phyloP scores from a whole-genome alignment of 768 basidiomycete genomes.

The Russula griseocarnosa region DNA sequence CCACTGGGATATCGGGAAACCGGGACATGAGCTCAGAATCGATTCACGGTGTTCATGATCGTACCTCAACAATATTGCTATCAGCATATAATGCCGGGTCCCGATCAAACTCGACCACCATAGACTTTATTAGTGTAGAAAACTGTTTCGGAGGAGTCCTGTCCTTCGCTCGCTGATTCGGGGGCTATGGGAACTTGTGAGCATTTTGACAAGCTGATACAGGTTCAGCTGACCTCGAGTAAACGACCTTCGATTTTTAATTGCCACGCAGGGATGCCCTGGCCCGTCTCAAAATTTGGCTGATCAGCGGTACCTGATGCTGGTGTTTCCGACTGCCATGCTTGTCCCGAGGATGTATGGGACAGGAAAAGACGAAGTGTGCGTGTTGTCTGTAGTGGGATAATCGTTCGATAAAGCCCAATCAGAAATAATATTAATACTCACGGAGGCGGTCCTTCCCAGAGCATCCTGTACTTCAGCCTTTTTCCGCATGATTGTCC shows the following conservation, averaged over 20 bases:
- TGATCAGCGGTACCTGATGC: slow-evolving; percentile 39
- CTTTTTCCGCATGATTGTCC: slow-evolving; percentile 89
- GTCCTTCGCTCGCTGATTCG: slow-evolving; percentile 62
- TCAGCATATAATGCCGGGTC: slow-evolving; percentile 79
- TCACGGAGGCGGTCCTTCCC: slow-evolving; percentile 64
- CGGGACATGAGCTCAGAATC: background rate
- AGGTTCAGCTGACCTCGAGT: slow-evolving; percentile 56
- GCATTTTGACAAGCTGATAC: background rate
- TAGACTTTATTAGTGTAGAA: slow-evolving; percentile 76
- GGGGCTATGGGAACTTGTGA: slow-evolving; percentile 39
- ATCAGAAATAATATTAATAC: slow-evolving; percentile 25
- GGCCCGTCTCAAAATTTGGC: slow-evolving; percentile 73
- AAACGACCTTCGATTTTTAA: slow-evolving; percentile 85
- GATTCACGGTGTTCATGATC: slow-evolving; percentile 23
- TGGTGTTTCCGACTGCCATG: slow-evolving; percentile 64
- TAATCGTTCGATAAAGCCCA: background rate
- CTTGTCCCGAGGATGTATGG: slow-evolving; percentile 80
- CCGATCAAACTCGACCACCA: slow-evolving; percentile 84
- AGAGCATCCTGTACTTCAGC: slow-evolving; percentile 91
- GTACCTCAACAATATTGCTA: slow-evolving; percentile 85
- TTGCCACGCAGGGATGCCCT: slow-evolving; percentile 86
- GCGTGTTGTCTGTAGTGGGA: slow-evolving; percentile 63
- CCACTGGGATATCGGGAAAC: slow-evolving; percentile 45
- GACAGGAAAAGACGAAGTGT: slow-evolving; percentile 83
- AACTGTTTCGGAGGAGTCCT: slow-evolving; percentile 68